Evolutionary conservation across 441 rosid genomes (phyloP).

Genomic region (Populus hybrid): DNA sequence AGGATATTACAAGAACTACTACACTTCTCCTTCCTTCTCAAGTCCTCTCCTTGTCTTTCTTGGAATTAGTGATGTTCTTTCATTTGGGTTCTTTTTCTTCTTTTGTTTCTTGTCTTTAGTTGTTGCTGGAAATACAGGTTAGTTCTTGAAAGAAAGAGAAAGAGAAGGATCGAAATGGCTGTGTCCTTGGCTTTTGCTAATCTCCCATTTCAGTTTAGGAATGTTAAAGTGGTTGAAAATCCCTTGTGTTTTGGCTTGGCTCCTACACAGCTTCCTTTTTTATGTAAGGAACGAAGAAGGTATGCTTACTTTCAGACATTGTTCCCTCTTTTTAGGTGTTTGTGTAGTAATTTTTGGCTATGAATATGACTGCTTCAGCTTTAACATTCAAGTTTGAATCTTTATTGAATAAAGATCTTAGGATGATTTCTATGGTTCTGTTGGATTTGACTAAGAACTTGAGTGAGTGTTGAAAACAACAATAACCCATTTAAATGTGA

Average conservation of each 20-base stretch:
- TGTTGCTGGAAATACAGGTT: background rate
- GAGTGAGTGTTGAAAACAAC: background rate
- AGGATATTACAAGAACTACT: constrained; percentile 44
- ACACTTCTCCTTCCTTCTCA: background rate
- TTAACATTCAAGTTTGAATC: background rate
- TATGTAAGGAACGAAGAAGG: constrained; percentile 33
- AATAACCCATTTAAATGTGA: background rate
- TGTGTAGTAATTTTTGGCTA: background rate
- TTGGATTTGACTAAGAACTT: background rate
- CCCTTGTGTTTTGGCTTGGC: constrained; percentile 30
- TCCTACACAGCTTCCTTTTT: constrained; percentile 22
- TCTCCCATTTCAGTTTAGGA: constrained; percentile 30
- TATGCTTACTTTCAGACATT: constrained; percentile 5
- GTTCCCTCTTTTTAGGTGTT: background rate
- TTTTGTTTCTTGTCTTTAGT: constrained; percentile 2
- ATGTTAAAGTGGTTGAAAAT: constrained; percentile 26
- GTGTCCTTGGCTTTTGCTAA: constrained; percentile 55
- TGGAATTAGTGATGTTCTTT: constrained; percentile 15
- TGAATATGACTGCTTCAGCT: background rate
- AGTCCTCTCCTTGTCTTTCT: constrained; percentile 18
- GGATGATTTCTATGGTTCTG: background rate
- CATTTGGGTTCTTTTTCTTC: constrained; percentile 7
- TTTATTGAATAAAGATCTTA: background rate
- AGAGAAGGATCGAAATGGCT: constrained; percentile 26
- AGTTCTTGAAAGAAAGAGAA: background rate